Evolutionary conservation across 441 rosid genomes (phyloP).

Genomic region (Cnidoscolus chayamansa): DNA sequence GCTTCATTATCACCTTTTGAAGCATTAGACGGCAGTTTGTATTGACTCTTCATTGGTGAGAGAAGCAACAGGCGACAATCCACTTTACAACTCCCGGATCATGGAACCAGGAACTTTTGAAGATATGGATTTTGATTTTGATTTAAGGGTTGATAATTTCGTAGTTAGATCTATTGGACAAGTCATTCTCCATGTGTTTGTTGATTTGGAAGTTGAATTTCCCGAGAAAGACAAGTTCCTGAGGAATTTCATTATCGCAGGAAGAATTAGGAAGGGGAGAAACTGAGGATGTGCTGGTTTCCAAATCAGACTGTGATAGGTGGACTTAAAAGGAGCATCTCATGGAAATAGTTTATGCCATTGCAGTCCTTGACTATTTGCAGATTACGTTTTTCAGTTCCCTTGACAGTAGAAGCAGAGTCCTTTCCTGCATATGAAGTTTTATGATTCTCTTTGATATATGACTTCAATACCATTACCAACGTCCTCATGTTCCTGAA

Average conservation of each 20-base stretch:
- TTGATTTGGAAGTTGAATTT: conserved; percentile 56
- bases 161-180: conserved; percentile 57
- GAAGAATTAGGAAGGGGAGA: conserved; percentile 84
- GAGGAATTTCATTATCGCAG: conserved; percentile 18
- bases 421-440: background rate
- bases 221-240: conserved; percentile 38
- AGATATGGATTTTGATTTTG: conserved; percentile 45
- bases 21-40: too few relatives aligned
- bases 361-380: background rate
- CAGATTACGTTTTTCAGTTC: background rate
- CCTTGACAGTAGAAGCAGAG: background rate
- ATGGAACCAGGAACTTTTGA: conserved; percentile 22
- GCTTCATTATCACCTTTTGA: too few relatives aligned
- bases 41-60: conserved; percentile 6
- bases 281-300: conserved; percentile 42
- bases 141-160: conserved; percentile 61
- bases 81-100: conserved; percentile 13
- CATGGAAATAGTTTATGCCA: background rate
- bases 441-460: background rate
- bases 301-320: background rate
- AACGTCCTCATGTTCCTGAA: too few relatives aligned
- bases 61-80: conserved; percentile 14
- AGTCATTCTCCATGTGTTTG: conserved; percentile 62
- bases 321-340: conserved; percentile 7
- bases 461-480: background rate